phyloP scores from a whole-genome alignment of 2,329 filamentous ascomycete genomes.

The Pezicula radicicola region DNA sequence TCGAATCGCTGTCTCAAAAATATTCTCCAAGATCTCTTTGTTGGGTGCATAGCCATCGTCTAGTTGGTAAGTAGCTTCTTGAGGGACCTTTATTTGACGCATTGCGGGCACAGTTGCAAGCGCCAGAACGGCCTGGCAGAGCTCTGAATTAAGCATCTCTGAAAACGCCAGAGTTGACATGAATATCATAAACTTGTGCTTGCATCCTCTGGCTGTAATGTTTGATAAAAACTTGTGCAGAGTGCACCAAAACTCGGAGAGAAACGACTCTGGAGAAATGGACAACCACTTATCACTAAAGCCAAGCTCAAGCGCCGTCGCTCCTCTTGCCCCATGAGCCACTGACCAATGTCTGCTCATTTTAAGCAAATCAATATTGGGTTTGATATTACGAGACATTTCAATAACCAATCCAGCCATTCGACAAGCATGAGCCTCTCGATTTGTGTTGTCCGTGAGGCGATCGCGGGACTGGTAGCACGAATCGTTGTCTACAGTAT shows the following conservation, averaged over 20 bases:
- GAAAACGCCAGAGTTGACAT: constrained; percentile 25
- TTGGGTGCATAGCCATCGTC: constrained; percentile 8
- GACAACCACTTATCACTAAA: constrained; percentile 15
- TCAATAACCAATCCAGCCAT: constrained; percentile 14
- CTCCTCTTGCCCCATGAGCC: neutral
- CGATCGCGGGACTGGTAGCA: constrained; percentile 32
- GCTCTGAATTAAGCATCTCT: constrained; percentile 12
- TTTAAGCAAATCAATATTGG: constrained; percentile 12
- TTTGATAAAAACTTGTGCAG: constrained; percentile 17
- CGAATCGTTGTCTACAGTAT: constrained; percentile 27
- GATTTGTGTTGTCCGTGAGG: too few species aligned
- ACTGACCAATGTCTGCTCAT: constrained; percentile 15
- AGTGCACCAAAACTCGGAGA: constrained; percentile 19
- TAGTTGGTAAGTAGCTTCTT: constrained; percentile 9
- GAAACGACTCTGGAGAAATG: constrained; percentile 5
- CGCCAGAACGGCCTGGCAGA: constrained; percentile 28
- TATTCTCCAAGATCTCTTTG: too few species aligned
- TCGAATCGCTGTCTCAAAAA: too few species aligned
- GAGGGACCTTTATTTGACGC: constrained; percentile 5
- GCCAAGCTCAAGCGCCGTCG: constrained; percentile 1
- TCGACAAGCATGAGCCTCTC: constrained; percentile 10
- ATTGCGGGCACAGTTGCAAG: constrained; percentile 22
- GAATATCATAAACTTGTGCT: constrained; percentile 28
- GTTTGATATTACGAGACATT: constrained; percentile 12
- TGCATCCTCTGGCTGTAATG: too few species aligned